A percentile compares a stretch with the other conserved stretches of the same genome.
These are phyloP conservation scores for Kalmanozyma brasiliensis DNA, from an alignment of 1,284 basidiomycete species.

Conservation along the genomic window DNA sequence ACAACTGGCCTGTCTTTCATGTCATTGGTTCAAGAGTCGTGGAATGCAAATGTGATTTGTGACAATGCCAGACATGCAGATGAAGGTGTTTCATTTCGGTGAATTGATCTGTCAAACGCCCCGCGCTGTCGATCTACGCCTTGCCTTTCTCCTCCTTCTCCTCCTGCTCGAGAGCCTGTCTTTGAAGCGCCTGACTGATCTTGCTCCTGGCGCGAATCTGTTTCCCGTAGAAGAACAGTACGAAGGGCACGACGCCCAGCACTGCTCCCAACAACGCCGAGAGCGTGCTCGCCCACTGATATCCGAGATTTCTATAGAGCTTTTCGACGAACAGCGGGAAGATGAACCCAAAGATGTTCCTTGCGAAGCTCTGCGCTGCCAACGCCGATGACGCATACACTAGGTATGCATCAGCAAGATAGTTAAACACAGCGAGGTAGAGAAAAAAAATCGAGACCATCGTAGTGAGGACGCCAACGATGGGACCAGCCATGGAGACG, in stretches of 20 bases:
- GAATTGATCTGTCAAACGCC: no score
- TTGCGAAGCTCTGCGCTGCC: constrained; percentile 79
- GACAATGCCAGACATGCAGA: no score
- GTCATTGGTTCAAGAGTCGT: no score
- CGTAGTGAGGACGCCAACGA: constrained; percentile 65
- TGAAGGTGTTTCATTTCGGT: no score
- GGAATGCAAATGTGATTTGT: no score
- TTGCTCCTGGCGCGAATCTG: constrained; percentile 74
- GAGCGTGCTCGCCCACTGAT: constrained; percentile 78
- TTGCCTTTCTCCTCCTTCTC: constrained; percentile 9
- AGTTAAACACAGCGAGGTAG: constrained; percentile 71
- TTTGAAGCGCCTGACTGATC: constrained; percentile 68
- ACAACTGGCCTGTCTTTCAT: no score
- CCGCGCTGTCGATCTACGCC: background rate
- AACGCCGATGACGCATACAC: constrained; percentile 80
- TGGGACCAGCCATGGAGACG: constrained; percentile 51
- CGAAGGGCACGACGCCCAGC: constrained; percentile 75
- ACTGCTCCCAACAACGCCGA: constrained; percentile 74
- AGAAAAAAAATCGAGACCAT: constrained; percentile 61
- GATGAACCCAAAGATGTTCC: constrained; percentile 69
- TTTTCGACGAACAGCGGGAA: constrained; percentile 53
- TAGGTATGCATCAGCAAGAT: constrained; percentile 70
- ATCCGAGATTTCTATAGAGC: constrained; percentile 75
- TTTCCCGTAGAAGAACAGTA: constrained; percentile 76
- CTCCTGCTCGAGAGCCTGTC: constrained; percentile 15